These are phyloP conservation scores for Curvularia lunata DNA, from an alignment of 2,329 filamentous ascomycete genomes.

Conservation along the genomic window DNA sequence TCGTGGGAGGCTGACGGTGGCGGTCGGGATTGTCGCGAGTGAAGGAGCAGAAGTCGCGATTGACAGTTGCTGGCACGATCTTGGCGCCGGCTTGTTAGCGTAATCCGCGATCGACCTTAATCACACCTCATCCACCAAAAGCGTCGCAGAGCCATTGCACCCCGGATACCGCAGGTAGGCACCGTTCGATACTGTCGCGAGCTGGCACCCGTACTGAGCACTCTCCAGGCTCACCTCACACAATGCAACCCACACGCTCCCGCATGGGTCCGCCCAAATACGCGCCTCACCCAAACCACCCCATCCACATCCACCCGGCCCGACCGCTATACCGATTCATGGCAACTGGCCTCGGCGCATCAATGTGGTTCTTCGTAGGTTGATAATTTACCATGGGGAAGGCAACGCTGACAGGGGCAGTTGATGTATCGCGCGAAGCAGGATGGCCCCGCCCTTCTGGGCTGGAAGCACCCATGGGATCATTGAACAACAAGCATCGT, in stretches of 20 bases:
- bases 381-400: neutral
- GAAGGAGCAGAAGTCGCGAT: conserved; percentile 30
- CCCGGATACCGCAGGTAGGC: conserved; percentile 33
- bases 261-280: conserved; percentile 50
- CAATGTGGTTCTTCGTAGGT: conserved; percentile 99
- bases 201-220: conserved; percentile 11
- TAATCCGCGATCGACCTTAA: conserved; percentile 29
- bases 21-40: conserved; percentile 11
- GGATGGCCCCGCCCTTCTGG: conserved; percentile 88
- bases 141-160: conserved; percentile 43
- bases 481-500: conserved; percentile 32
- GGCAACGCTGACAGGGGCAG: conserved; percentile 56
- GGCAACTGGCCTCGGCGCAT: conserved; percentile 85
- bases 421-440: conserved; percentile 96
- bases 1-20: conserved; percentile 25
- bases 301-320: conserved; percentile 64
- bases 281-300: conserved; percentile 54
- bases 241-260: conserved; percentile 35
- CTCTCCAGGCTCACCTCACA: conserved; percentile 30
- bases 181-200: neutral
- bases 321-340: conserved; percentile 80
- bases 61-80: conserved; percentile 20
- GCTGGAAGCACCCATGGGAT: conserved; percentile 79
- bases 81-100: conserved; percentile 28
- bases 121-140: conserved; percentile 30